Percentiles rank a stretch among this genome's conserved stretches.
These are phyloP conservation scores for Xylaria longipes DNA, from an alignment of 495 filamentous ascomycete species.

Conservation along the genomic window DNA sequence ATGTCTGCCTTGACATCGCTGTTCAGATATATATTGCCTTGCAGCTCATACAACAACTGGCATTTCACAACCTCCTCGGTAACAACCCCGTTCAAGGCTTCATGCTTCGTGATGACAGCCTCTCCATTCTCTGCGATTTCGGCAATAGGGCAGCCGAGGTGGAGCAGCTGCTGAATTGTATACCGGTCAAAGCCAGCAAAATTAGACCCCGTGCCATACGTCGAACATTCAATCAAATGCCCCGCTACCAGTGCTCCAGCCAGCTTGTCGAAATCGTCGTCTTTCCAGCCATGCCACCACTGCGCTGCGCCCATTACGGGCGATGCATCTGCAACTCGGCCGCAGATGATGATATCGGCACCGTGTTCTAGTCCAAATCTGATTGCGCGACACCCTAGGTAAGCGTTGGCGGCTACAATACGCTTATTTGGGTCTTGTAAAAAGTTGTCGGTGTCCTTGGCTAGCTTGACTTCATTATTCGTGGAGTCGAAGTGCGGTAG, in stretches of 20 bases:
- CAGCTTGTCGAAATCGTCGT: constrained; percentile 52
- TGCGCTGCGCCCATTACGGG: constrained; percentile 59
- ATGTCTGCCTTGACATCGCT: constrained; percentile 63
- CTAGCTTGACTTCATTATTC: constrained; percentile 18
- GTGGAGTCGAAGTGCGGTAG: constrained; percentile 23
- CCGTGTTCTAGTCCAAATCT: constrained; percentile 56
- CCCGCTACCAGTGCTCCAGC: constrained; percentile 60
- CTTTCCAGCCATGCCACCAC: constrained; percentile 56
- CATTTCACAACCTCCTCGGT: constrained; percentile 56
- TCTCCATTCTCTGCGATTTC: constrained; percentile 44
- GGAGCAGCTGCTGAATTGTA: constrained; percentile 45
- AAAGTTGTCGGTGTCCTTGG: constrained; percentile 35
- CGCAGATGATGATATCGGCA: constrained; percentile 65
- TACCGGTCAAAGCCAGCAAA: constrained; percentile 62
- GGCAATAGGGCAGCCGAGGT: constrained; percentile 65
- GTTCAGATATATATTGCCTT: constrained; percentile 64
- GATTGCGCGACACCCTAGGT: constrained; percentile 61
- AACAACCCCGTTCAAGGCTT: constrained; percentile 27
- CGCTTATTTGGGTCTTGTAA: constrained; percentile 33
- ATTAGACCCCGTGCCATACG: constrained; percentile 62
- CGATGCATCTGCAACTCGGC: constrained; percentile 62
- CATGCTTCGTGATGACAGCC: constrained; percentile 37
- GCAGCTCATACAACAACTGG: constrained; percentile 65
- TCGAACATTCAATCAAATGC: constrained; percentile 62
- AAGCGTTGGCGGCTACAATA: constrained; percentile 46